Percentiles rank a stretch among this genome's conserved stretches.
Conservation (phyloP, 805 yeast genomes). For the Wickerhamomyces ciferrii region DNA sequence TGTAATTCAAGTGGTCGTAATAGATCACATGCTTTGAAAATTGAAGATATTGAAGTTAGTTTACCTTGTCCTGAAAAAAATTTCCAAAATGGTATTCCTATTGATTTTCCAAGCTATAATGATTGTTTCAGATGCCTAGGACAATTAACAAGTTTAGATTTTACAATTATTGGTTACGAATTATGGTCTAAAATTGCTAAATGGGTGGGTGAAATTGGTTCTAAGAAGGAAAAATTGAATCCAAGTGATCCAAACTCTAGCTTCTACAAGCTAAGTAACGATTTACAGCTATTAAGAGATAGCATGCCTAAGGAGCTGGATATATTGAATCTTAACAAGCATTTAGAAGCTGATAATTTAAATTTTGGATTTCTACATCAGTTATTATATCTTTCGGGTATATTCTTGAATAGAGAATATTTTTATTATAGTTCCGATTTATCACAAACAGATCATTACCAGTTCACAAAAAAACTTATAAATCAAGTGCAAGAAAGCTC, state of each 20-base stretch:
- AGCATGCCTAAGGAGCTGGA: constrained; percentile 23
- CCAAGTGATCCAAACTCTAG: constrained; percentile 27
- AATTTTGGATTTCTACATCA: constrained; percentile 32
- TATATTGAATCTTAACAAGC: constrained; percentile 24
- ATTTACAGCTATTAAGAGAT: constrained; percentile 19
- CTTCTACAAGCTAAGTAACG: constrained; percentile 21
- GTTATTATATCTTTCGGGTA: constrained; percentile 26
- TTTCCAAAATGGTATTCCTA: constrained; percentile 23
- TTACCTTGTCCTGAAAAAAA: constrained; percentile 30
- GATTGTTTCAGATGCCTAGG: constrained; percentile 9
- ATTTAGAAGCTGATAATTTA: constrained; percentile 25
- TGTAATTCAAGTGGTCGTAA: constrained; percentile 32
- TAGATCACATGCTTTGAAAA: constrained; percentile 26
- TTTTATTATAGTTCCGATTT: constrained; percentile 27
- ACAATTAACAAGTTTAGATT: constrained; percentile 22
- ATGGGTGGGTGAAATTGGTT: constrained; percentile 33
- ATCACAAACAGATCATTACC: constrained; percentile 27
- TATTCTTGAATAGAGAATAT: constrained; percentile 31
- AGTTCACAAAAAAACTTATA: constrained; percentile 18
- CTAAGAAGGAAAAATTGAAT: constrained; percentile 20
- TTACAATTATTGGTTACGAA: constrained; percentile 28
- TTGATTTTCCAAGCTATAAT: constrained; percentile 7
- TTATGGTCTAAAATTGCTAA: constrained; percentile 32
- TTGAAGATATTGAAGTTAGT: constrained; percentile 26
- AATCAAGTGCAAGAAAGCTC: constrained; percentile 21